These are phyloP conservation scores for Euphrasia arctica DNA, from an alignment of 305 asterid species.

Conservation along the genomic window DNA sequence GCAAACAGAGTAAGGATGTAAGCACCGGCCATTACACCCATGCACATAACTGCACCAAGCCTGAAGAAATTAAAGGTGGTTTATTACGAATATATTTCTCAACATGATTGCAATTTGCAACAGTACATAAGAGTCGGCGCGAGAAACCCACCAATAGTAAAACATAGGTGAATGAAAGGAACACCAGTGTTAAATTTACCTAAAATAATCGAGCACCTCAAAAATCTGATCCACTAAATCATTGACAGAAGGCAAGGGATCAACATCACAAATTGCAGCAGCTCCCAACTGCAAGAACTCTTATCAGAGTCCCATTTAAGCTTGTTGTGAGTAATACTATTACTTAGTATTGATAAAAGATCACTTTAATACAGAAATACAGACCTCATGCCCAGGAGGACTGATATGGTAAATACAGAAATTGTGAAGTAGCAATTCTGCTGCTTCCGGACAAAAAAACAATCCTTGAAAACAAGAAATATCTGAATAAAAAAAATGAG, in stretches of 20 bases:
- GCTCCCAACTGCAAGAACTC: constrained; percentile 97
- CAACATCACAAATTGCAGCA: constrained; percentile 57
- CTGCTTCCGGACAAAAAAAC: not conserved
- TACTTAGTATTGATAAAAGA: not conserved
- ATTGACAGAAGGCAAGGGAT: constrained; percentile 61
- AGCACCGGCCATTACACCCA: too few relatives aligned
- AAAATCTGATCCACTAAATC: constrained; percentile 75
- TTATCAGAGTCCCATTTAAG: constrained; percentile 52
- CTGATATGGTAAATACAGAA: not conserved
- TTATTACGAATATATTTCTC: too few relatives aligned
- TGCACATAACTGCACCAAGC: too few relatives aligned
- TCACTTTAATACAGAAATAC: not conserved
- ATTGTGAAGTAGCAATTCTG: not conserved
- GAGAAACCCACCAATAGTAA: too few relatives aligned
- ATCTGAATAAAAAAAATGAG: too few relatives aligned
- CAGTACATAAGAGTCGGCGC: too few relatives aligned
- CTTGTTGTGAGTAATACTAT: constrained; percentile 33
- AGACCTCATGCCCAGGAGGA: not conserved
- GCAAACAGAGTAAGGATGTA: too few relatives aligned
- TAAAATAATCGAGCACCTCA: constrained; percentile 74
- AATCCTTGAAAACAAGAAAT: not conserved
- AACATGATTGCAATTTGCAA: too few relatives aligned
- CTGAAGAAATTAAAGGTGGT: too few relatives aligned
- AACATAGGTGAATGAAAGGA: too few relatives aligned
- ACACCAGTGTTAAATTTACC: constrained; percentile 35